Percentiles rank a stretch among this genome's conserved stretches.
phyloP scores from a whole-genome alignment of 179 eudicot genomes.

The Beta macrorhiza region DNA sequence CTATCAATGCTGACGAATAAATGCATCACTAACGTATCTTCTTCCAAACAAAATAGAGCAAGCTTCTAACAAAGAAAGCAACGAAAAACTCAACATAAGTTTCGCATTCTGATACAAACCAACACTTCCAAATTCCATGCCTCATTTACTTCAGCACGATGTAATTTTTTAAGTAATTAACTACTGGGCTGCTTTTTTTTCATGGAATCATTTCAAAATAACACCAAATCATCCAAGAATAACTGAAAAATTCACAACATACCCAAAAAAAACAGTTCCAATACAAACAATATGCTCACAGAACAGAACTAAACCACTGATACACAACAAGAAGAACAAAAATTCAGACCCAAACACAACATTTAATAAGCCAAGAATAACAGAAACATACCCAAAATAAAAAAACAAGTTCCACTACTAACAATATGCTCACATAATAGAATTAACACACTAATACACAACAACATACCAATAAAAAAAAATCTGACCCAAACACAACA shows the following conservation, averaged over 20 bases:
- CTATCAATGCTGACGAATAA: neutral
- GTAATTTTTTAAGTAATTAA: neutral
- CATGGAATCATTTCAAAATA: neutral
- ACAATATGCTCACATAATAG: neutral
- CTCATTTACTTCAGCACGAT: neutral
- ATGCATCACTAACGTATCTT: neutral
- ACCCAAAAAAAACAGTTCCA: too few species aligned
- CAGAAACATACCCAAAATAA: too few species aligned
- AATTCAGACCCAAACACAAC: too few species aligned
- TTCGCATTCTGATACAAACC: neutral
- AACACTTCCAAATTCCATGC: neutral
- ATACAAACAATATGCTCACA: too few species aligned
- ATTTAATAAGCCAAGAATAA: too few species aligned
- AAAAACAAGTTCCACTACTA: neutral
- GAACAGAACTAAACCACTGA: too few species aligned
- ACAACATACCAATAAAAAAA: too few species aligned
- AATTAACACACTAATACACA: neutral
- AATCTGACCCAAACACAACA: too few species aligned
- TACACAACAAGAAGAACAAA: too few species aligned
- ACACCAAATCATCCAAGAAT: too few species aligned
- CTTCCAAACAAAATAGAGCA: neutral
- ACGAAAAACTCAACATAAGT: neutral
- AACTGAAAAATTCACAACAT: too few species aligned
- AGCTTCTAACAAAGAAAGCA: neutral
- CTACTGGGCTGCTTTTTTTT: neutral